Base-by-base conservation (phyloP, 768 basidiomycete species). In the Boletus rex-veris region DNA sequence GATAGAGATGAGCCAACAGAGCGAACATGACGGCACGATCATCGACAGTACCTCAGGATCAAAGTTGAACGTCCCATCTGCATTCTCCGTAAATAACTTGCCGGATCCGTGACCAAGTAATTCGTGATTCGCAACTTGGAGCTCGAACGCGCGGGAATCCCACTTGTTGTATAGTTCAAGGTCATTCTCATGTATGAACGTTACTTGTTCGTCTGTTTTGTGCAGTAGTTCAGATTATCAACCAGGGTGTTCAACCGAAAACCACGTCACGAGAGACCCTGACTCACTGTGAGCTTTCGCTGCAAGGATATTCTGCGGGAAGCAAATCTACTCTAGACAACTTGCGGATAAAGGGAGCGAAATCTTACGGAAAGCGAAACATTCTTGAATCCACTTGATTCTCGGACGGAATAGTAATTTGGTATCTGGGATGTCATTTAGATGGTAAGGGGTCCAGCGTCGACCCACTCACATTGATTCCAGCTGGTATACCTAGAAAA, bases 121-220 rank as follows among this genome's bases (percentile, higher is more conserved):
- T 61, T 94, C 92, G 67, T 94, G 92, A 64, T 90, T 92, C 11
- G 92, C 92, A 18, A 95, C 92, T 62, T 93, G 92, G 0, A 95
- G 74, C 60, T 93, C 91, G 61, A 93, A 93, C 0, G 90, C 82
- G 16, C 80, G 77, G 35, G 76, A 80, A 55, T 92, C 87, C 90
- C 89, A 93, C 35, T 77, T 74, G 61, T 87, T 84, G 72, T 88
- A 92, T 14, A 90, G 72, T 8, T 77, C 80, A 21, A 82, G 76
- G 63, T 94, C 92, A 54, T 86, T 84, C 10, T 88, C 86, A 47
- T 88, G 86, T 48, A 93, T 80, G 68, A 95, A 94, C 0, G 91
- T 90, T 24, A 89, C 65, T 64, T 85, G 81, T 66, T 94, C 86
- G 55, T 84, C 88, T 89, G 41, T 16, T 45, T 37, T n/a, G 9